Evolutionary conservation across 257 asterid species (phyloP).

Genomic region (Forsythia suspensa): DNA sequence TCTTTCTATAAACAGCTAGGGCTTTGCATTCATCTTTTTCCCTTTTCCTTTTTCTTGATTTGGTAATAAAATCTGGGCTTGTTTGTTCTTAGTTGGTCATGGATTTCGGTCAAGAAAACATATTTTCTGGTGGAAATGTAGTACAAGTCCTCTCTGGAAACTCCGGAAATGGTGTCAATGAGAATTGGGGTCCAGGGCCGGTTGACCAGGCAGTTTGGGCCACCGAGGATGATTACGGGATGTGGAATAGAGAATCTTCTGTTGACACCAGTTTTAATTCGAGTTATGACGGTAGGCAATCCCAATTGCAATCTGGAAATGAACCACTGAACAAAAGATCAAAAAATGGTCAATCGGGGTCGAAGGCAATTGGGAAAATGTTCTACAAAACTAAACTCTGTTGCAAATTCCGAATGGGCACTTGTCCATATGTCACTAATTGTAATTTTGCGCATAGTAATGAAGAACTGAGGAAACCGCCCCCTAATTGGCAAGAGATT

Average conservation of each 20-base stretch:
- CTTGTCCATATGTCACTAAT: conserved; percentile 72
- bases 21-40: background rate
- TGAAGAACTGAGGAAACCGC: conserved; percentile 77
- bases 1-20: conserved; percentile 23
- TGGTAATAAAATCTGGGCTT: conserved; percentile 14
- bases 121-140: conserved; percentile 48
- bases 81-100: conserved; percentile 24
- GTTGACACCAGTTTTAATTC: conserved; percentile 43
- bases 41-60: background rate
- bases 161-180: conserved; percentile 30
- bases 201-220: conserved; percentile 67
- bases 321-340: conserved; percentile 62
- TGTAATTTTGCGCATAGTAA: conserved; percentile 68
- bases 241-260: conserved; percentile 57
- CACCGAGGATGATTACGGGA: conserved; percentile 62
- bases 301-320: conserved; percentile 48
- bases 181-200: conserved; percentile 56
- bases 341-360: conserved; percentile 46
- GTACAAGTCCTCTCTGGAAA: conserved; percentile 56
- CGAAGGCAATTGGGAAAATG: conserved; percentile 77
- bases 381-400: conserved; percentile 73
- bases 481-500: conserved; percentile 84
- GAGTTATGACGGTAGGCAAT: conserved; percentile 49
- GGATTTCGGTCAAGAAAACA: conserved; percentile 54
- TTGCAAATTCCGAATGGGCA: conserved; percentile 73